Conservation (phyloP, 768 basidiomycete species). For the Suillus paluster region DNA sequence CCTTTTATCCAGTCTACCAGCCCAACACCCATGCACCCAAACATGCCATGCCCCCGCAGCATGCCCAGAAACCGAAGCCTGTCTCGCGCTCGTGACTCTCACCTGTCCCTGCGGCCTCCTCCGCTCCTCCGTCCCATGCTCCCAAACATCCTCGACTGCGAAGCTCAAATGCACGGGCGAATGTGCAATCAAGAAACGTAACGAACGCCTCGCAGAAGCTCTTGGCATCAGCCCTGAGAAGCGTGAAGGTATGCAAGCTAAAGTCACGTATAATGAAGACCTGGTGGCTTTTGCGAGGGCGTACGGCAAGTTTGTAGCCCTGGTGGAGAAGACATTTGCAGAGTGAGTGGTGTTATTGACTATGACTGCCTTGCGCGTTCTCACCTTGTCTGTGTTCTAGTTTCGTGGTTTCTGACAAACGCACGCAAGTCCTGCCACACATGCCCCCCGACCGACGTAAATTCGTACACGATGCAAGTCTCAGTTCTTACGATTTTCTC, state of each 20-base stretch:
- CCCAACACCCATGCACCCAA: slow-evolving; percentile 73
- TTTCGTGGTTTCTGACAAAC: slow-evolving; percentile 71
- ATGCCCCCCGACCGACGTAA: slow-evolving; percentile 82
- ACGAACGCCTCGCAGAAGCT: slow-evolving; percentile 88
- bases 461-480: slow-evolving; percentile 77
- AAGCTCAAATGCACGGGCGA: slow-evolving; percentile 81
- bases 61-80: slow-evolving; percentile 83
- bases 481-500: neutral
- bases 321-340: slow-evolving; percentile 82
- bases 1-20: slow-evolving; percentile 53
- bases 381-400: slow-evolving; percentile 36
- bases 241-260: slow-evolving; percentile 36
- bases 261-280: slow-evolving; percentile 64
- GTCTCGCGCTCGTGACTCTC: slow-evolving; percentile 66
- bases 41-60: slow-evolving; percentile 88
- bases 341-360: slow-evolving; percentile 65
- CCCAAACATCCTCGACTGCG: slow-evolving; percentile 48
- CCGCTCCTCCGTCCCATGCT: slow-evolving; percentile 74
- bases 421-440: slow-evolving; percentile 73
- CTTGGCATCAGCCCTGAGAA: slow-evolving; percentile 75
- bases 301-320: slow-evolving; percentile 65
- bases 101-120: slow-evolving; percentile 86
- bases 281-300: slow-evolving; percentile 60
- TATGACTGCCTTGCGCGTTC: slow-evolving; percentile 20
- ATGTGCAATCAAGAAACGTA: slow-evolving; percentile 84